Evolutionary conservation across 2,329 filamentous ascomycete species (phyloP), one percentile per base, ranked within the genome.

Genomic region (Pseudogymnoascus sp.): DNA sequence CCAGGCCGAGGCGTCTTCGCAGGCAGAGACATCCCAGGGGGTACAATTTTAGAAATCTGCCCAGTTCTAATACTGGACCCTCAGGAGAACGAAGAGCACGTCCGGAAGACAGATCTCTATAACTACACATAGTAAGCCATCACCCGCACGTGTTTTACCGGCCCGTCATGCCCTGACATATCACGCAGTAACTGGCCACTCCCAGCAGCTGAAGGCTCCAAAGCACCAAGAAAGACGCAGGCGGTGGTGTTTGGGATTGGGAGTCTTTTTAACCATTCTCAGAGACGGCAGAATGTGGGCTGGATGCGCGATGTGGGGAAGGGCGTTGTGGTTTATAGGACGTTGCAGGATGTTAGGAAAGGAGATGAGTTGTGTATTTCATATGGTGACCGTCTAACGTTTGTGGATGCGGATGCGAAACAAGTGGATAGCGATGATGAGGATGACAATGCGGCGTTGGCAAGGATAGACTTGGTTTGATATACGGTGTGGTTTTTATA

Each of bases 181-280:
- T 57, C n/a, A 34, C 48, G 60, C 63, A 73, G 71, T 31, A 73
- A 73, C 62, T 73, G 72, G 72, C 72, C 72, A n/a, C 71, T 71
- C 60, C 68, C 57, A 19, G 51, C 69, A 45, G 51, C 67, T 25
- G 25, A n/a, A 16, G 63, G 65, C 77, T 11, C 65, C 67, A 16
- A 64, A 71, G 62, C 25, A 61, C 60, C 64, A 67, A 60, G 71
- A 69, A 68, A 64, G 37, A 78, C 78, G 0, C 82, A 85, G 73
- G 83, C 81, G 8, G 73, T 85, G 1, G 76, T 84, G 31, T 75
- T 85, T 39, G 83, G 83, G 2, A 73, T 85, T 0, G 83, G 83
- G 14, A 80, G 77, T 63, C 83, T 85, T 80, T 85, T 85, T 75
- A 85, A 85, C 65, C 83, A 85, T 67, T 82, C 81, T 2, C 74